Evolutionary conservation across 306 rosid genomes (phyloP).

Genomic region (Senna siamea): DNA sequence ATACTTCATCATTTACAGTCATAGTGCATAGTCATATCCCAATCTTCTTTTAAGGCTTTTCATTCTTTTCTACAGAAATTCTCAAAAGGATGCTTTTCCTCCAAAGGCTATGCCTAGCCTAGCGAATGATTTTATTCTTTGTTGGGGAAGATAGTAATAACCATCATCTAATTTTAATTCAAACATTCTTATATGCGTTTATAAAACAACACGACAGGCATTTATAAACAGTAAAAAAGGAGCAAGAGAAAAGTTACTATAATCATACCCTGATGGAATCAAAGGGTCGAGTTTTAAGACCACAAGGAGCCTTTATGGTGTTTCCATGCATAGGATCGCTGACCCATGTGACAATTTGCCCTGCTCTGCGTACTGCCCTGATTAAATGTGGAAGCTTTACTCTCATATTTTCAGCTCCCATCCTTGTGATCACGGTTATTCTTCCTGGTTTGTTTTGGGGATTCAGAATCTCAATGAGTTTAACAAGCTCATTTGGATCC

Average conservation of each 20-base stretch:
- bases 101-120: slow-evolving; percentile 26
- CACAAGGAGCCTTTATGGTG: slow-evolving; percentile 99
- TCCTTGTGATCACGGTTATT: slow-evolving; percentile 85
- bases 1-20: slow-evolving; percentile 9
- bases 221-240: background rate
- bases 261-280: slow-evolving; percentile 85
- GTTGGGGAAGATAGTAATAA: slow-evolving; percentile 4
- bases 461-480: slow-evolving; percentile 86
- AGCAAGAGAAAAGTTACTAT: slow-evolving; percentile 17
- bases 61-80: slow-evolving; percentile 6
- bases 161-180: slow-evolving; percentile 15
- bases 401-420: slow-evolving; percentile 99
- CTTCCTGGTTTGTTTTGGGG: slow-evolving; percentile 97
- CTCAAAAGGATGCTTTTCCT: slow-evolving; percentile 12
- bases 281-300: slow-evolving; percentile 98
- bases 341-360: slow-evolving; percentile 98
- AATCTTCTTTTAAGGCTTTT: slow-evolving; percentile 16
- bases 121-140: slow-evolving; percentile 3
- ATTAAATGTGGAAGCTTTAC: slow-evolving; percentile 98
- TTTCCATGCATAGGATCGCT: slow-evolving; percentile 99
- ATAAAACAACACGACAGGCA: background rate
- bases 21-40: background rate
- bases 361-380: slow-evolving; percentile 88
- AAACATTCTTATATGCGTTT: background rate
- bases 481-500: slow-evolving; percentile 92